Evolutionary conservation across 192 early-diverging fungal species (phyloP).

Genomic region (Coemansia javaensis): DNA sequence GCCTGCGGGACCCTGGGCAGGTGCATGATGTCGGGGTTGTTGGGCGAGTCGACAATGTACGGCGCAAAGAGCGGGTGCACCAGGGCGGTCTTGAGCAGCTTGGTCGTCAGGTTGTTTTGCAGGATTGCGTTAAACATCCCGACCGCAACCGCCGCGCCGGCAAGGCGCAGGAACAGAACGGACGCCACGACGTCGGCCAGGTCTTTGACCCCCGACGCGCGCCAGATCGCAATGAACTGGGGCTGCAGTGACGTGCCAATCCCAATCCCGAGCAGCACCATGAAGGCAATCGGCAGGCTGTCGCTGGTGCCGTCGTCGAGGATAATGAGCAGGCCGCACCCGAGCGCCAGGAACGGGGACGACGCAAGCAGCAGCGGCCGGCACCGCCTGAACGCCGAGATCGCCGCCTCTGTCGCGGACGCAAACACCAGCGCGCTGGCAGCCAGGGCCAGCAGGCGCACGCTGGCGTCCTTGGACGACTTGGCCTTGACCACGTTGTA

Average conservation of each 20-base stretch:
- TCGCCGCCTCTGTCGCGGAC: not conserved
- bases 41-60: constrained; percentile 24
- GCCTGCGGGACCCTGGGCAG: constrained; percentile 33
- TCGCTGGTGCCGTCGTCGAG: constrained; percentile 20
- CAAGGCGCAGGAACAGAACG: constrained; percentile 19
- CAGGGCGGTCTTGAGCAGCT: constrained; percentile 24
- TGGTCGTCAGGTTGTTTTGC: constrained; percentile 27
- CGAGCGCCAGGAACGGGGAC: constrained; percentile 17
- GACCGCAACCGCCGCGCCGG: constrained; percentile 27
- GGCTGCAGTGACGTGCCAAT: constrained; percentile 27
- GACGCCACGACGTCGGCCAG: constrained; percentile 14
- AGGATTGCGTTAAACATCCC: constrained; percentile 35
- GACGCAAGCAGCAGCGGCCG: constrained; percentile 13
- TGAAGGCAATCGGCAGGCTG: constrained; percentile 12
- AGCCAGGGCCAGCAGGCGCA: constrained; percentile 14
- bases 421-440: constrained; percentile 10
- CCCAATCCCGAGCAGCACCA: constrained; percentile 36
- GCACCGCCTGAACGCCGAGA: constrained; percentile 3
- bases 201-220: constrained; percentile 2
- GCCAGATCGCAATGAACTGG: constrained; percentile 16
- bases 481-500: constrained; percentile 54
- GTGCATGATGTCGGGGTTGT: constrained; percentile 38
- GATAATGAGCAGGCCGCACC: constrained; percentile 16
- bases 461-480: constrained; percentile 4
- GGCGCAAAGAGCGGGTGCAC: constrained; percentile 17